phyloP scores from a whole-genome alignment of 306 rosid species.

The Fragaria vesca region DNA sequence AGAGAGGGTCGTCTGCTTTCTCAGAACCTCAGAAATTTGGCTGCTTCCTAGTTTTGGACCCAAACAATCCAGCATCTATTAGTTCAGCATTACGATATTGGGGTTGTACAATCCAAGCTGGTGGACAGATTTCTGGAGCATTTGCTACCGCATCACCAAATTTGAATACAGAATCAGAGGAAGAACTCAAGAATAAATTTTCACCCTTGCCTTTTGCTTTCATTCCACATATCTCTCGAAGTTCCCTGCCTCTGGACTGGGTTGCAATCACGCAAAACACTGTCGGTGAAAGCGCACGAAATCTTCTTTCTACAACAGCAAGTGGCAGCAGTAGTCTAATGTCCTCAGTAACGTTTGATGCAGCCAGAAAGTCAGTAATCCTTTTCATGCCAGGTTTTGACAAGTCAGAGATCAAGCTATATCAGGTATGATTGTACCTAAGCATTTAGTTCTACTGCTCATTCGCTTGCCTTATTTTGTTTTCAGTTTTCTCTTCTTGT shows the following conservation, averaged over 20 bases:
- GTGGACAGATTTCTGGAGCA: constrained; percentile 80
- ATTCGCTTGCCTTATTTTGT: constrained; percentile 1
- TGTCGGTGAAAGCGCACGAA: constrained; percentile 45
- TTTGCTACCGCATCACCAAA: constrained; percentile 47
- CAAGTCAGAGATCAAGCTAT: constrained; percentile 89
- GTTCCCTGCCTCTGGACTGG: constrained; percentile 52
- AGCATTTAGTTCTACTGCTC: neutral
- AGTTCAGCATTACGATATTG: constrained; percentile 81
- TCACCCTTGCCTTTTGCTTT: constrained; percentile 70
- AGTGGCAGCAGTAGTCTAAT: constrained; percentile 34
- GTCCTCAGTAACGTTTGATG: constrained; percentile 64
- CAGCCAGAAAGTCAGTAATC: constrained; percentile 56
- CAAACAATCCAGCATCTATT: constrained; percentile 57
- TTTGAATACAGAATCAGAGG: constrained; percentile 39
- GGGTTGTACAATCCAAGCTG: constrained; percentile 95
- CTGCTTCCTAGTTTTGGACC: constrained; percentile 82
- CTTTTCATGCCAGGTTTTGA: constrained; percentile 94
- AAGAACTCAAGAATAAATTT: constrained; percentile 44
- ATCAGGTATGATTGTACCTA: constrained; percentile 55
- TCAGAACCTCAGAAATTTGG: constrained; percentile 64
- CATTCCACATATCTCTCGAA: constrained; percentile 48
- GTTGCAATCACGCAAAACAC: constrained; percentile 39
- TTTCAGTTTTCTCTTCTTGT: neutral
- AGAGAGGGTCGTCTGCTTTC: constrained; percentile 80
- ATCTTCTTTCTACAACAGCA: constrained; percentile 47